phyloP scores from a whole-genome alignment of 2,329 filamentous ascomycete genomes.

The Pseudocercospora musae region DNA sequence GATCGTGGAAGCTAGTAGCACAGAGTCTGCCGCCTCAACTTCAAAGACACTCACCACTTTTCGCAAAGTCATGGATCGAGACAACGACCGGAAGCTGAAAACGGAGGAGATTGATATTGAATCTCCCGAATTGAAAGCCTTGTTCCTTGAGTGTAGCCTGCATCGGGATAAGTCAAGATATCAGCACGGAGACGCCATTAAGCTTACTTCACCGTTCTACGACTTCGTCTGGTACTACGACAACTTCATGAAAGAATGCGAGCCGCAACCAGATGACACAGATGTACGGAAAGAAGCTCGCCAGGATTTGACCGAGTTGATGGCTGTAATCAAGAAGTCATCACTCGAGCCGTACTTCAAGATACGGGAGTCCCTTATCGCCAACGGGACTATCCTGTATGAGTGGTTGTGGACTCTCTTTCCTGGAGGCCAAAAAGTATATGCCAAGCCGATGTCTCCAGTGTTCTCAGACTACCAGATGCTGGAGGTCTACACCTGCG shows the following conservation, averaged over 20 bases:
- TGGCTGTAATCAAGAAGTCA: neutral
- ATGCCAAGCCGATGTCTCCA: neutral
- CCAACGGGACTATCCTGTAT: neutral
- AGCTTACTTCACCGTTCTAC: neutral
- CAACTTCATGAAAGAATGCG: slow-evolving; percentile 1
- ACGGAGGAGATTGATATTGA: slow-evolving; percentile 8
- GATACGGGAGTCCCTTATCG: neutral
- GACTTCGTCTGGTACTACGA: slow-evolving; percentile 6
- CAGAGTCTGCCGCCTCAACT: neutral
- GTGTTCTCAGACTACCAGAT: neutral
- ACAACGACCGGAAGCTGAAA: slow-evolving; percentile 2
- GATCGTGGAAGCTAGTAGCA: neutral
- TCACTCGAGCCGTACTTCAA: neutral
- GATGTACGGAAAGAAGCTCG: neutral
- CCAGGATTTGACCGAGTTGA: slow-evolving; percentile 6
- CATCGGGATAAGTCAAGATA: neutral
- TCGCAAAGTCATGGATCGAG: slow-evolving; percentile 5
- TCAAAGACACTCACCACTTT: neutral
- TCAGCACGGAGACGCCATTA: neutral
- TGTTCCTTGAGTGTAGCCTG: neutral
- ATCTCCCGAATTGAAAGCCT: neutral
- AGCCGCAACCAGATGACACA: slow-evolving; percentile 2
- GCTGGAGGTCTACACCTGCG: neutral
- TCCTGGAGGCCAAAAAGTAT: neutral
- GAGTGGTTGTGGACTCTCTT: slow-evolving; percentile 4